phyloP scores from a whole-genome alignment of 768 basidiomycete genomes.

The Pisolithus marmoratus region DNA sequence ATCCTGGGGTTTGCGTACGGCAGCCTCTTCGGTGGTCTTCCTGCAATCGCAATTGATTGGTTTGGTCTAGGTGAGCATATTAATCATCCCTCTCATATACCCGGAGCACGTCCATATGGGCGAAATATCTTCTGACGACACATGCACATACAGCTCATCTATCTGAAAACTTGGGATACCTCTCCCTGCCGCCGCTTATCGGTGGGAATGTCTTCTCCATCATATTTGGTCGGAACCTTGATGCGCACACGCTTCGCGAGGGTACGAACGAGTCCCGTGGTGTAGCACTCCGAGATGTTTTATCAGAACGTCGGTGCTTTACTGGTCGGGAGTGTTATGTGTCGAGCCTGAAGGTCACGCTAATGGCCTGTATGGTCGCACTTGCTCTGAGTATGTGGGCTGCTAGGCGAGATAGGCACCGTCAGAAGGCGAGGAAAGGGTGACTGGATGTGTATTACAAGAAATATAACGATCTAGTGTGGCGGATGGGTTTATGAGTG shows the following conservation, averaged over 20 bases:
- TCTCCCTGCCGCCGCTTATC: slow-evolving; percentile 64
- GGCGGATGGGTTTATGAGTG: background rate
- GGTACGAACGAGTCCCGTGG: background rate
- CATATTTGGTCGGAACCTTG: slow-evolving; percentile 75
- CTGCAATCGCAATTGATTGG: slow-evolving; percentile 79
- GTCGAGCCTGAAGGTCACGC: slow-evolving; percentile 47
- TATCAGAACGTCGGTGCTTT: slow-evolving; percentile 43
- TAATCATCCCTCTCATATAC: background rate
- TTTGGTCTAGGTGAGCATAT: slow-evolving; percentile 71
- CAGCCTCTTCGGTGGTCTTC: slow-evolving; percentile 63
- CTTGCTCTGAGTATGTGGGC: slow-evolving; percentile 34
- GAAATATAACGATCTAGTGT: background rate
- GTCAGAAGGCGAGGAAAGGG: background rate
- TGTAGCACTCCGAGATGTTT: slow-evolving; percentile 11
- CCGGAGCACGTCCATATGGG: no score
- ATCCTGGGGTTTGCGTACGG: slow-evolving; percentile 54
- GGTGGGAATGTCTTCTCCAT: slow-evolving; percentile 81
- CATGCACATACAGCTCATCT: slow-evolving; percentile 49
- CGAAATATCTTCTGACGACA: background rate
- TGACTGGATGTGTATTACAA: background rate
- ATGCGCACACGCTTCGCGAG: slow-evolving; percentile 48
- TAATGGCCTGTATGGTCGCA: slow-evolving; percentile 30
- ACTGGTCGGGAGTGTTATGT: slow-evolving; percentile 57
- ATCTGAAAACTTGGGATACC: slow-evolving; percentile 83
- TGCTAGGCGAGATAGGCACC: slow-evolving; percentile 28